Evolutionary conservation across 2,329 filamentous ascomycete species (phyloP).

Genomic region (Emericellopsis cladophorae): DNA sequence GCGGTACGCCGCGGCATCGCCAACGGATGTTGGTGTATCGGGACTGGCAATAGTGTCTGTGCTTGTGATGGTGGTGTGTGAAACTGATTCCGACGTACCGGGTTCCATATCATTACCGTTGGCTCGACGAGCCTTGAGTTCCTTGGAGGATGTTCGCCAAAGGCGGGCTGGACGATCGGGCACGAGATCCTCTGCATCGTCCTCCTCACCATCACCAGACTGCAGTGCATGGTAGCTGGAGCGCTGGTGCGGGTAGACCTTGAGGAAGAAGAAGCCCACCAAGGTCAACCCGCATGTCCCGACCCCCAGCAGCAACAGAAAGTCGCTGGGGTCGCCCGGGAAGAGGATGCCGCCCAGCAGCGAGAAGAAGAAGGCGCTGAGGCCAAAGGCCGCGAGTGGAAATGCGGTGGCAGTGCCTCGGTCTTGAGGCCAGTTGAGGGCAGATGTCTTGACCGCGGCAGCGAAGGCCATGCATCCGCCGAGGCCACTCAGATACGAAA

Average conservation of each 20-base stretch:
- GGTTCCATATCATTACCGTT: slow-evolving; percentile 37
- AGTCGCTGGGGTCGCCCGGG: slow-evolving; percentile 69
- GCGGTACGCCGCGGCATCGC: slow-evolving; percentile 11
- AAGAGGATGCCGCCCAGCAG: slow-evolving; percentile 64
- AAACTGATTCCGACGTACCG: slow-evolving; percentile 44
- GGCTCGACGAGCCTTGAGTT: slow-evolving; percentile 25
- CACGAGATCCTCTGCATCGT: slow-evolving; percentile 11
- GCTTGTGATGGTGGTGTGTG: slow-evolving; percentile 18
- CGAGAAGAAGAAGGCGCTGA: slow-evolving; percentile 96
- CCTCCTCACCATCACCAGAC: not conserved
- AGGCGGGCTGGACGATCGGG: slow-evolving; percentile 23
- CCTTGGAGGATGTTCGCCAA: slow-evolving; percentile 27
- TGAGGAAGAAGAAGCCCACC: slow-evolving; percentile 72
- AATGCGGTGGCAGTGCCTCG: slow-evolving; percentile 91
- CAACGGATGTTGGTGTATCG: slow-evolving; percentile 7
- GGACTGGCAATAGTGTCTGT: slow-evolving; percentile 1
- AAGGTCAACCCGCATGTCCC: slow-evolving; percentile 70
- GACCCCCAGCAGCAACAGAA: slow-evolving; percentile 66
- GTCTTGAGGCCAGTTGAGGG: slow-evolving; percentile 82
- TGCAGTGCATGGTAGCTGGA: slow-evolving; percentile 43
- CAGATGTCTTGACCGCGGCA: slow-evolving; percentile 73
- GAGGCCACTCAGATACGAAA: slow-evolving; percentile 73
- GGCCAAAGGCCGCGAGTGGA: slow-evolving; percentile 79
- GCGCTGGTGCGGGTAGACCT: slow-evolving; percentile 46
- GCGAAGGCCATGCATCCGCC: slow-evolving; percentile 88